phyloP scores from a whole-genome alignment of 176 grass and related monocot genomes.

The Areca catechu region DNA sequence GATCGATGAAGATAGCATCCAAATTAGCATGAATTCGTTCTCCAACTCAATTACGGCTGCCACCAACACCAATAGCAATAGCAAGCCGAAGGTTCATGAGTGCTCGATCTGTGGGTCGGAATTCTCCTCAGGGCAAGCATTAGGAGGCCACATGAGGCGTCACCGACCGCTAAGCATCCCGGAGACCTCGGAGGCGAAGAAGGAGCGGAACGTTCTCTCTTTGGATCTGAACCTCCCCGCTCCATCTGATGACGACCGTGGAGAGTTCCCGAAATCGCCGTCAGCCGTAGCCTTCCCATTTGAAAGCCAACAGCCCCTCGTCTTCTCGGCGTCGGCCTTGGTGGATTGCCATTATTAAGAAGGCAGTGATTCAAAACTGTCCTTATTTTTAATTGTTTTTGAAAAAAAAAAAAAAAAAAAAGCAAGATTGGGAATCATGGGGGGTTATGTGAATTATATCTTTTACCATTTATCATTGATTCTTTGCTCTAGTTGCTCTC shows the following conservation, averaged over 20 bases:
- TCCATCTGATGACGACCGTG: neutral
- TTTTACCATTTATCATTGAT: too few species aligned
- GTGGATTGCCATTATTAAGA: too few species aligned
- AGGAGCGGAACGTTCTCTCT: neutral
- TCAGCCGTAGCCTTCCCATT: constrained; percentile 1
- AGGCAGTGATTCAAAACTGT: too few species aligned
- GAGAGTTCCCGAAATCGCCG: neutral
- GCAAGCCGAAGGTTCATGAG: constrained; percentile 10
- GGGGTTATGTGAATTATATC: too few species aligned
- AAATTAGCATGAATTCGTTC: neutral
- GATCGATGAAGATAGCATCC: neutral
- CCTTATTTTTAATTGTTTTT: too few species aligned
- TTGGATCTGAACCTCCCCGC: constrained; percentile 20
- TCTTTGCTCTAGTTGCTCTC: too few species aligned
- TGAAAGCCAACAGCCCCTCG: constrained; percentile 1
- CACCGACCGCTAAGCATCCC: constrained; percentile 4
- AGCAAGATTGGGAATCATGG: too few species aligned
- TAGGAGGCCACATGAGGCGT: constrained; percentile 28
- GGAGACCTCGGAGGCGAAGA: neutral
- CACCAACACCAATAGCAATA: neutral
- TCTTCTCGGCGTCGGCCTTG: constrained; percentile 9
- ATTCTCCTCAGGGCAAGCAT: constrained; percentile 21
- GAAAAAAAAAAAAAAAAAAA: too few species aligned
- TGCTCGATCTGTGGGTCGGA: constrained; percentile 22
- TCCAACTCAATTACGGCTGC: neutral